A percentile compares a stretch with the other conserved stretches of the same genome.
Evolutionary conservation across 2,329 filamentous ascomycete genomes (phyloP).

Genomic region (Botrytis fabae): DNA sequence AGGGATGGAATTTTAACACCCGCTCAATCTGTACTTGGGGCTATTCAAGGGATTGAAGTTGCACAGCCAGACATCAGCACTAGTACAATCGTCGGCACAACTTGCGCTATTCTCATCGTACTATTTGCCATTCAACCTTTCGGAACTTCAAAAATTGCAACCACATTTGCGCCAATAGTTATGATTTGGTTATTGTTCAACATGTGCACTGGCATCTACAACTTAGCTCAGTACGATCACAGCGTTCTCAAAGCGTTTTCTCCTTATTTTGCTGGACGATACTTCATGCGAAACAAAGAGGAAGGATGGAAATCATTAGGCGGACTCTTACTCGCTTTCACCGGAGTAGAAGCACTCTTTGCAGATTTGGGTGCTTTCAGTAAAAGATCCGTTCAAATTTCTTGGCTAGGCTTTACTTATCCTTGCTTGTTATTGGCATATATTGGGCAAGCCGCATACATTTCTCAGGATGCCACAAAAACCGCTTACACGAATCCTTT

Average conservation of each 20-base stretch:
- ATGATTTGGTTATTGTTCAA: constrained; percentile 68
- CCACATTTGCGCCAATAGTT: constrained; percentile 64
- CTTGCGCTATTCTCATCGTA: constrained; percentile 63
- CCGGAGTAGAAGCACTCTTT: constrained; percentile 76
- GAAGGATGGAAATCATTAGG: constrained; percentile 65
- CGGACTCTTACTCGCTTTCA: constrained; percentile 74
- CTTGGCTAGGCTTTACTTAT: constrained; percentile 67
- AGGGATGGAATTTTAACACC: constrained; percentile 66
- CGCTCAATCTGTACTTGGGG: constrained; percentile 68
- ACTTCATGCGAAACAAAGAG: constrained; percentile 58
- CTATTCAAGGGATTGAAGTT: constrained; percentile 64
- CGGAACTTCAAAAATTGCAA: constrained; percentile 61
- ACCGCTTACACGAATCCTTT: constrained; percentile 71
- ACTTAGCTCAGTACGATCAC: constrained; percentile 53
- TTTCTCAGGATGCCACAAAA: constrained; percentile 54
- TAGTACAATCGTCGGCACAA: constrained; percentile 61
- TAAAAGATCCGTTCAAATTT: constrained; percentile 68
- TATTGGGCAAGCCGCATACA: constrained; percentile 70
- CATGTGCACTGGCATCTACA: constrained; percentile 62
- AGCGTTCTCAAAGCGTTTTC: constrained; percentile 58
- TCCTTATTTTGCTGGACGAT: constrained; percentile 60
- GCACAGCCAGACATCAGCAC: constrained; percentile 56
- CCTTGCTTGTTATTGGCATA: constrained; percentile 58
- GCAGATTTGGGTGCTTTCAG: constrained; percentile 77
- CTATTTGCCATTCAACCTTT: constrained; percentile 66